Evolutionary conservation across 2,329 filamentous ascomycete genomes (phyloP).

Genomic region (Cladosporium sp.): DNA sequence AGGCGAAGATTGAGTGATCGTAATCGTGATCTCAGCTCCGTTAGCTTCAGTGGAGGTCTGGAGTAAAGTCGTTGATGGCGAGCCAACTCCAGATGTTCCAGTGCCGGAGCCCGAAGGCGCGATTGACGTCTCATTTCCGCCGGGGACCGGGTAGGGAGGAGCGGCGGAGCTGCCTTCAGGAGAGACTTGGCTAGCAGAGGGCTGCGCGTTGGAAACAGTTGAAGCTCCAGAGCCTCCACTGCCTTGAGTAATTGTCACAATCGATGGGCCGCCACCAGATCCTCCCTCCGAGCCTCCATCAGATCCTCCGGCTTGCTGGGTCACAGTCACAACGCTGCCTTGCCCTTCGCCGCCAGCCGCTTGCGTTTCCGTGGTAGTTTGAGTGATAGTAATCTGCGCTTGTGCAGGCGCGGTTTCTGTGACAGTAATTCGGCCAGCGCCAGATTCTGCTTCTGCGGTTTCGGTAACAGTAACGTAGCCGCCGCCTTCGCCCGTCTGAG

Average conservation of each 20-base stretch:
- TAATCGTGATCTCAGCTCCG: neutral
- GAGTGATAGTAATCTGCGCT: neutral
- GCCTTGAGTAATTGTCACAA: neutral
- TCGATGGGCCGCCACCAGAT: neutral
- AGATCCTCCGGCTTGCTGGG: neutral
- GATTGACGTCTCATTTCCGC: slow-evolving; percentile 3
- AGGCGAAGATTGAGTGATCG: neutral
- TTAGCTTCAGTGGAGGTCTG: neutral
- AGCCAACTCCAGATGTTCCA: neutral
- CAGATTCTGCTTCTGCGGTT: neutral
- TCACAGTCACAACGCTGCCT: slow-evolving; percentile 1
- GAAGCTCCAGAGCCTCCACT: neutral
- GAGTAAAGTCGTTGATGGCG: neutral
- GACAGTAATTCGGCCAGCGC: neutral
- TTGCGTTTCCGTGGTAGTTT: neutral
- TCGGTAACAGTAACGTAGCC: neutral
- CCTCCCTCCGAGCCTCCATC: neutral
- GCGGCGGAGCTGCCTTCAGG: neutral
- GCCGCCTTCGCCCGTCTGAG: neutral
- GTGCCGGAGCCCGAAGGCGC: slow-evolving; percentile 8
- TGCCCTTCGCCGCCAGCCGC: neutral
- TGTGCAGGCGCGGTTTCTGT: neutral
- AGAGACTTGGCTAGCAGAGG: neutral
- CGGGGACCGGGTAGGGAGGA: slow-evolving; percentile 3
- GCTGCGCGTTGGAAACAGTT: neutral